These are phyloP conservation scores for Globisporangium echinulatum DNA, from an alignment of 352 stramenopile genomes.

Conservation along the genomic window DNA sequence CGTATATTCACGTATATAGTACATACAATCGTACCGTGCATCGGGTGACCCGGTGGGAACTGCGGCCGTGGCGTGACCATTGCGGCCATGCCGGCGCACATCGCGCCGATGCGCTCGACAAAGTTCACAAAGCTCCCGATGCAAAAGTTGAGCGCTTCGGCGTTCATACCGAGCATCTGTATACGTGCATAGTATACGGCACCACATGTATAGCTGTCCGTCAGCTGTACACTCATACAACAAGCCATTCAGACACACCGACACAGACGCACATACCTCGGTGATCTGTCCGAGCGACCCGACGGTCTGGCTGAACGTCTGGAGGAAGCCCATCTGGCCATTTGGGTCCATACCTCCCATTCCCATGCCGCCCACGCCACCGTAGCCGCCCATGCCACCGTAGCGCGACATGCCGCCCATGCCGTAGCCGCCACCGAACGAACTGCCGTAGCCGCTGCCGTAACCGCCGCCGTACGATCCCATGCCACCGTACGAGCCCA, in stretches of 20 bases:
- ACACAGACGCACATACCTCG: constrained; percentile 23
- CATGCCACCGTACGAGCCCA: no score
- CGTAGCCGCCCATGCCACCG: constrained; percentile 14
- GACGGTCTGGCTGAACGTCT: constrained; percentile 64
- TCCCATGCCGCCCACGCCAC: constrained; percentile 7
- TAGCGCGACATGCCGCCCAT: constrained; percentile 15
- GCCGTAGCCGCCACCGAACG: constrained; percentile 34
- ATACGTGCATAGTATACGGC: neutral
- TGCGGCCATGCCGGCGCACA: constrained; percentile 58
- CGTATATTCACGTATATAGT: neutral
- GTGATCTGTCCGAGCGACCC: constrained; percentile 70
- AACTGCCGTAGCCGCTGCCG: constrained; percentile 20
- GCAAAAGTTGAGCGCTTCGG: constrained; percentile 69
- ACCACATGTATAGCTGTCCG: no score
- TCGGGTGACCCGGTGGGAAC: constrained; percentile 68
- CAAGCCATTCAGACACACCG: neutral
- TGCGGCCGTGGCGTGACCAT: constrained; percentile 59
- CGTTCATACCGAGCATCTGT: constrained; percentile 70
- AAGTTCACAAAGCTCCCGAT: constrained; percentile 80
- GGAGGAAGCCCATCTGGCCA: constrained; percentile 46
- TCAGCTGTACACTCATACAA: neutral
- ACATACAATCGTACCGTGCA: constrained; percentile 32
- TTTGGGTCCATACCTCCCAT: constrained; percentile 41
- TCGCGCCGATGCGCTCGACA: constrained; percentile 72
- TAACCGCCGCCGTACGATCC: constrained; percentile 15